A percentile compares a stretch with the other conserved stretches of the same genome.
Evolutionary conservation across 2,329 filamentous ascomycete genomes (phyloP).

Genomic region (Fusarium graminum): DNA sequence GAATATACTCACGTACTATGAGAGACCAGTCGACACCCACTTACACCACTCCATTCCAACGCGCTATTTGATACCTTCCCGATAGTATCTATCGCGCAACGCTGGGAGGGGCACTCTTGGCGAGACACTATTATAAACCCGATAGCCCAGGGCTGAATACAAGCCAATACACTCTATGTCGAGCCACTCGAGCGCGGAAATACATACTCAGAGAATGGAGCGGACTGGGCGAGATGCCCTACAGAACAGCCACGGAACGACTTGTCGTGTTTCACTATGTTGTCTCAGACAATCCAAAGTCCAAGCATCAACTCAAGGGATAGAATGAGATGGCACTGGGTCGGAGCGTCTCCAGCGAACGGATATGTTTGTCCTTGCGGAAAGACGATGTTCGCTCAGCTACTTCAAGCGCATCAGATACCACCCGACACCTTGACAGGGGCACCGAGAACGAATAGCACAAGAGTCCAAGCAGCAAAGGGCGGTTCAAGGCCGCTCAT

Average conservation of each 20-base stretch:
- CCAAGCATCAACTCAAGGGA: slow-evolving; percentile 17
- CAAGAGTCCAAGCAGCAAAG: background rate
- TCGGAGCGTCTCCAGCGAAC: background rate
- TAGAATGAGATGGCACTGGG: background rate
- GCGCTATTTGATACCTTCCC: slow-evolving; percentile 4
- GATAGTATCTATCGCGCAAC: slow-evolving; percentile 6
- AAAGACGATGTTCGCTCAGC: background rate
- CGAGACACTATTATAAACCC: slow-evolving; percentile 13
- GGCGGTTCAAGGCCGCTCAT: too few species aligned
- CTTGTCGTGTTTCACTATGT: slow-evolving; percentile 5
- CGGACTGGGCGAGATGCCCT: slow-evolving; percentile 17
- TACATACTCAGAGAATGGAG: slow-evolving; percentile 12
- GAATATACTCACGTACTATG: background rate
- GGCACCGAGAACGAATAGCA: background rate
- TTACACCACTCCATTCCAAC: slow-evolving; percentile 17
- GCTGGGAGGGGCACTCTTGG: slow-evolving; percentile 6
- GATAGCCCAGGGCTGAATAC: background rate
- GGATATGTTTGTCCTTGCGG: background rate
- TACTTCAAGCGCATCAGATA: background rate
- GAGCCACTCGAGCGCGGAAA: slow-evolving; percentile 5
- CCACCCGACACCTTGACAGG: background rate
- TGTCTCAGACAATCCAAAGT: slow-evolving; percentile 23
- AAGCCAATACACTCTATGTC: background rate
- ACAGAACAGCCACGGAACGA: slow-evolving; percentile 7
- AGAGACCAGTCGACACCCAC: background rate